Evolutionary conservation across 225 moss, liverwort and hornwort species (phyloP).

Genomic region (Polytrichum formosum): DNA sequence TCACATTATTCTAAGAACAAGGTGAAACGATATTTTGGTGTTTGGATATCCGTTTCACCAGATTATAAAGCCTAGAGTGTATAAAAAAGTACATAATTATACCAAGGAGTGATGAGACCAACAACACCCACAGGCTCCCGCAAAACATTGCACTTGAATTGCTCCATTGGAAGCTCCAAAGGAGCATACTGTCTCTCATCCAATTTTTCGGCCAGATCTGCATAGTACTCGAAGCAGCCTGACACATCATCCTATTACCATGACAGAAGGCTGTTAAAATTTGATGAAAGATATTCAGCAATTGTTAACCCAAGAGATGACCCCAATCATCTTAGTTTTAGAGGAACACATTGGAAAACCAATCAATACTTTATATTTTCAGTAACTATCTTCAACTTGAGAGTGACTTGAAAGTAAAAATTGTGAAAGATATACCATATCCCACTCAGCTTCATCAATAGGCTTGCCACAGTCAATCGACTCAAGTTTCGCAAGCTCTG

Average conservation of each 20-base stretch:
- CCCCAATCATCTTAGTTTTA: no score
- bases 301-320: no score
- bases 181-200: constrained; percentile 73
- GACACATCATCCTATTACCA: constrained; percentile 88
- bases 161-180: constrained; percentile 87
- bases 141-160: constrained; percentile 74
- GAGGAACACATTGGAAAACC: no score
- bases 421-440: constrained; percentile 44
- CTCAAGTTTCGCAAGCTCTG: constrained; percentile 82
- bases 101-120: constrained; percentile 96
- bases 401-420: background rate
- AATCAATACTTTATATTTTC: no score
- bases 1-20: no score
- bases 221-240: constrained; percentile 97
- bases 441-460: constrained; percentile 96
- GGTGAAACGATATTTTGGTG: no score
- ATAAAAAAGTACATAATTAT: background rate
- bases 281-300: no score
- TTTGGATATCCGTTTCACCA: no score
- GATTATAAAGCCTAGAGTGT: no score
- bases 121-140: constrained; percentile 87
- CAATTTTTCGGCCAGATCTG: constrained; percentile 87
- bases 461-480: constrained; percentile 96
- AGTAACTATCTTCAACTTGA: no score
- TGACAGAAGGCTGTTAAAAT: constrained; percentile 3